A percentile compares a stretch with the other conserved stretches of the same genome.
These are phyloP conservation scores for Luvunga scandens DNA, from an alignment of 345 rosid species.

Conservation along the genomic window DNA sequence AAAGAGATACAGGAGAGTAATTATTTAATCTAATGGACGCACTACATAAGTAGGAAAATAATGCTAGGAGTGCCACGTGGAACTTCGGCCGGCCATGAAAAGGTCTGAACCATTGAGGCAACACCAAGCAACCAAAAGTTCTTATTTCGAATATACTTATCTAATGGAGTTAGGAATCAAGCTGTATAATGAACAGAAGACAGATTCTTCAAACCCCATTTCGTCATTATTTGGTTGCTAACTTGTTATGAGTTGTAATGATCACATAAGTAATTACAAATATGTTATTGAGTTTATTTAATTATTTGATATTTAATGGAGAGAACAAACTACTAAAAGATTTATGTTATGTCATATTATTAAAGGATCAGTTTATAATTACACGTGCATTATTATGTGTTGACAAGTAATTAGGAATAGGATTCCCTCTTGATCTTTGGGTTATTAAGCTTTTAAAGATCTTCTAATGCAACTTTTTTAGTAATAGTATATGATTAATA, in stretches of 20 bases:
- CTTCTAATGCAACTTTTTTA: fast-evolving
- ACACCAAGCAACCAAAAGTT: not conserved
- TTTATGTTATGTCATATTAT: not conserved
- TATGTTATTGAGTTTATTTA: not conserved
- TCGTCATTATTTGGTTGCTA: not conserved
- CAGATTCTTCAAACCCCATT: not conserved
- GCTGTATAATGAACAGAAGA: not conserved
- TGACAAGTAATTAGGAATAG: no score
- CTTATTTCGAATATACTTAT: no score
- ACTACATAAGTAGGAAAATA: not conserved
- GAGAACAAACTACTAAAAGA: not conserved
- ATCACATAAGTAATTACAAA: not conserved
- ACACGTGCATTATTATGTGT: no score
- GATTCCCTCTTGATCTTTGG: fast-evolving
- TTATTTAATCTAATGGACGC: not conserved
- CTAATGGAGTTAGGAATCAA: not conserved
- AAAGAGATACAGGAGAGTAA: not conserved
- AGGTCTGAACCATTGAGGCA: not conserved
- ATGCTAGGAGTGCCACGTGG: not conserved
- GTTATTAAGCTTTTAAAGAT: no score
- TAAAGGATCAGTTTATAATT: no score
- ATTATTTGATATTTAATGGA: not conserved
- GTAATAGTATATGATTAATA: no score
- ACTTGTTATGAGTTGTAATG: not conserved
- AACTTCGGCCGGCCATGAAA: not conserved